A percentile compares a stretch with the other conserved stretches of the same genome.
Evolutionary conservation across 1,284 basidiomycete species (phyloP).

Genomic region (Cryptococcus sp.): DNA sequence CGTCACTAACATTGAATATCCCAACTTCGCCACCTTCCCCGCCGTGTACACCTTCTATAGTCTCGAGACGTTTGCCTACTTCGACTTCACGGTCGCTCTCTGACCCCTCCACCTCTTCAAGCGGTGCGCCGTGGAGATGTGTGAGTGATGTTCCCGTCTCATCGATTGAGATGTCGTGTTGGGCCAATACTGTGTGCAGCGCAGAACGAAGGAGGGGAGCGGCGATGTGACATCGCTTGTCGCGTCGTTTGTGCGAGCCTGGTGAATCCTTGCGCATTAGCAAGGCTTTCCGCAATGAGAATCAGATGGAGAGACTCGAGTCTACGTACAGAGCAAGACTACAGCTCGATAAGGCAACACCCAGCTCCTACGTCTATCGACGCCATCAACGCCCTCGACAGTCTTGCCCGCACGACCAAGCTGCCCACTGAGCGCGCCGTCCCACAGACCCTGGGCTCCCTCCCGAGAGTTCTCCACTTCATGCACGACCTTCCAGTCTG

Average conservation of each 20-base stretch:
- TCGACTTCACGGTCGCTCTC: conserved; percentile 55
- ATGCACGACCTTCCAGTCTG: conserved; percentile 80
- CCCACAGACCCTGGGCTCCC: conserved; percentile 71
- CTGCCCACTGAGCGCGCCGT: conserved; percentile 62
- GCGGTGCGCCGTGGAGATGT: conserved; percentile 60
- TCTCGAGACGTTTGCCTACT: conserved; percentile 58
- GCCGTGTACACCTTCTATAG: conserved; percentile 53
- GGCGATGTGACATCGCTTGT: conserved; percentile 84
- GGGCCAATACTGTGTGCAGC: conserved; percentile 38
- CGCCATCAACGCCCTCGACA: conserved; percentile 41
- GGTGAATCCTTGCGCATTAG: conserved; percentile 2
- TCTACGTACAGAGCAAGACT: conserved; percentile 71
- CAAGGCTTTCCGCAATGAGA: too few species aligned
- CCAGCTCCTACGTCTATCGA: conserved; percentile 57
- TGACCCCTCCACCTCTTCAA: conserved; percentile 61
- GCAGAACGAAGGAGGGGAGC: conserved; percentile 73
- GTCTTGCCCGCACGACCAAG: conserved; percentile 46
- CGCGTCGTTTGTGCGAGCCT: conserved; percentile 90
- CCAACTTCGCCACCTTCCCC: conserved; percentile 62
- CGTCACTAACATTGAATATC: conserved; percentile 68
- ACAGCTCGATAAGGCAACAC: conserved; percentile 70
- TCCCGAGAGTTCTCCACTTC: conserved; percentile 65
- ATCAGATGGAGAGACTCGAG: too few species aligned
- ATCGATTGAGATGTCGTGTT: conserved; percentile 48
- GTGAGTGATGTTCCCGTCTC: conserved; percentile 53